Conservation (phyloP, 2,329 filamentous ascomycete genomes). For the Penicillium sp. region DNA sequence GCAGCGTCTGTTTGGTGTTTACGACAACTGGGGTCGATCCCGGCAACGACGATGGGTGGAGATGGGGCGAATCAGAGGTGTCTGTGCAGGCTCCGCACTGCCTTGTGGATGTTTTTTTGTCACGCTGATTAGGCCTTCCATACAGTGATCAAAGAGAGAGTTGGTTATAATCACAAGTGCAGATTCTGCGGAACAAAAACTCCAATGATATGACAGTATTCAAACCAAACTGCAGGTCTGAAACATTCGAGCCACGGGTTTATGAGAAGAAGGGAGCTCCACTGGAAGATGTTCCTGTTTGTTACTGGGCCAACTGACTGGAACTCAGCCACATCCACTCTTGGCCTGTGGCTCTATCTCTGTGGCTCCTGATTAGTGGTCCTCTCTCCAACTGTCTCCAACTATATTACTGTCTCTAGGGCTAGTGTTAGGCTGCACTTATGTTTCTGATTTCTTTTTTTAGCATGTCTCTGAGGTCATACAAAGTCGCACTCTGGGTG, state of each 20-base stretch:
- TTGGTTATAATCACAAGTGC: not conserved
- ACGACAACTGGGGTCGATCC: slow-evolving; percentile 21
- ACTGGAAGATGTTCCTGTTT: not conserved
- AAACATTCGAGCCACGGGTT: slow-evolving; percentile 10
- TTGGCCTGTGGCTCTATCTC: slow-evolving; percentile 4
- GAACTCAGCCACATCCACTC: slow-evolving; percentile 5
- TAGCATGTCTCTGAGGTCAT: slow-evolving; percentile 3
- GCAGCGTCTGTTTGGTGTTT: slow-evolving; percentile 23
- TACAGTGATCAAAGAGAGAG: not conserved
- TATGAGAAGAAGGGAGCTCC: not conserved
- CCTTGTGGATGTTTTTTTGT: slow-evolving; percentile 4
- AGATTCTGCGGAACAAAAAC: not conserved
- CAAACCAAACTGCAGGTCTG: not conserved
- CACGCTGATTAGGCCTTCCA: slow-evolving; percentile 1
- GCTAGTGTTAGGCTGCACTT: not conserved
- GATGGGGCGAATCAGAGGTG: slow-evolving; percentile 21
- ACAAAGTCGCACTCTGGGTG: not conserved
- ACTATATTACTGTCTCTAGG: no score
- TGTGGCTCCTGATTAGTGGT: not conserved
- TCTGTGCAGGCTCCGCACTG: slow-evolving; percentile 19
- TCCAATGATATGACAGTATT: slow-evolving; percentile 4
- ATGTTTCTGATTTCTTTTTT: slow-evolving; percentile 4
- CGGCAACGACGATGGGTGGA: slow-evolving; percentile 18
- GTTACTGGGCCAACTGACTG: slow-evolving; percentile 13
- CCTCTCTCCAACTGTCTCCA: no score